Conservation (phyloP, 768 basidiomycete genomes). For the Tephrocybe sp. region DNA sequence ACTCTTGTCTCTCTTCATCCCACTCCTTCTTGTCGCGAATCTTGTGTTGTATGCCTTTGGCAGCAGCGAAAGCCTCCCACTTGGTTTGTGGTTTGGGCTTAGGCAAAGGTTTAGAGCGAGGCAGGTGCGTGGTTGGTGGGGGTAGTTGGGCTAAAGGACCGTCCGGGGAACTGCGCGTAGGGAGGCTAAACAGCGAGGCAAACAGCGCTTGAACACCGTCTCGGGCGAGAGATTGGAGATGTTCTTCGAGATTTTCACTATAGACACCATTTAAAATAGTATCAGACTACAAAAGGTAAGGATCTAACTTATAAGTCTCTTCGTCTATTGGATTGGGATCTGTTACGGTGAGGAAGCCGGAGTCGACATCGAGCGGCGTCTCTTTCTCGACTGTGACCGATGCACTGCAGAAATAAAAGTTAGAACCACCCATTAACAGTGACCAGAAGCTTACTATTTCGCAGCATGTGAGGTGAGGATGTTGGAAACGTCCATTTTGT, state of each 20-base stretch:
- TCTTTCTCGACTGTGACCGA: conserved; percentile 75
- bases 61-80: conserved; percentile 94
- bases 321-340: conserved; percentile 87
- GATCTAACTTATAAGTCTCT: conserved; percentile 75
- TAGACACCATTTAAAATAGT: neutral
- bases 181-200: conserved; percentile 78
- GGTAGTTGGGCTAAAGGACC: conserved; percentile 87
- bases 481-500: conserved; percentile 76
- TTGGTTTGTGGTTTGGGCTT: conserved; percentile 92
- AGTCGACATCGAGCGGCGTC: conserved; percentile 75
- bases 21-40: conserved; percentile 79
- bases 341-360: conserved; percentile 81
- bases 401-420: conserved; percentile 45
- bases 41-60: conserved; percentile 89
- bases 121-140: conserved; percentile 70
- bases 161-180: conserved; percentile 70
- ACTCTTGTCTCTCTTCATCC: conserved; percentile 95
- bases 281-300: neutral
- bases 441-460: conserved; percentile 54
- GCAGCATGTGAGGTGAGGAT: conserved; percentile 73
- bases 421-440: neutral
- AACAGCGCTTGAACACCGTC: conserved; percentile 84
- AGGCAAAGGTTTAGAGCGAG: conserved; percentile 89
- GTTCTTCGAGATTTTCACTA: conserved; percentile 78
- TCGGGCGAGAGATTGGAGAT: conserved; percentile 75